These are phyloP conservation scores for Chaetothyriales sp. DNA, from an alignment of 2,329 filamentous ascomycete genomes.

Conservation along the genomic window DNA sequence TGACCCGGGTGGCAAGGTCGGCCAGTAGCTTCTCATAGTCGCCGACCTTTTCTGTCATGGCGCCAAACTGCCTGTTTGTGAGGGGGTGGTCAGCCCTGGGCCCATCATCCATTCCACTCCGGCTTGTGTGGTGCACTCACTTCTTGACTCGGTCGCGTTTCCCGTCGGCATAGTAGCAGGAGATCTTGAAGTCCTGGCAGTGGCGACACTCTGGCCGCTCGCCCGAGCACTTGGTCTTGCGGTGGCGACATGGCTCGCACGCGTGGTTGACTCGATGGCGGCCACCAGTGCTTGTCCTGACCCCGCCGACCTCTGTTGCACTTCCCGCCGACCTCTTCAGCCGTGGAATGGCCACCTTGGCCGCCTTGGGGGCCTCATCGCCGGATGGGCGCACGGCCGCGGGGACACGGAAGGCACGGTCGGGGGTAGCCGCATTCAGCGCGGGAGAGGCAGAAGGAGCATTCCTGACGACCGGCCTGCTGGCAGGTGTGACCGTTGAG, in stretches of 20 bases:
- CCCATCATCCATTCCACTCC: not conserved
- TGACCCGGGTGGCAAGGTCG: constrained; percentile 23
- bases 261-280: constrained; percentile 21
- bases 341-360: constrained; percentile 21
- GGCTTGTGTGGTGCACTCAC: constrained; percentile 18
- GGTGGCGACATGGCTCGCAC: constrained; percentile 27
- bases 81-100: not conserved
- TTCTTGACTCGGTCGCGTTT: constrained; percentile 30
- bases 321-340: constrained; percentile 15
- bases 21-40: constrained; percentile 28
- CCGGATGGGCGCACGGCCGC: constrained; percentile 8
- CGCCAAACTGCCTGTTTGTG: constrained; percentile 24
- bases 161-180: constrained; percentile 29
- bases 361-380: constrained; percentile 7
- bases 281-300: constrained; percentile 6
- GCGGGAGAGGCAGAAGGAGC: not conserved
- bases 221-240: constrained; percentile 32
- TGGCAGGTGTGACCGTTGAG: not conserved
- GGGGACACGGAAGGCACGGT: constrained; percentile 11
- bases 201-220: constrained; percentile 27
- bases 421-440: not conserved
- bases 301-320: constrained; percentile 6
- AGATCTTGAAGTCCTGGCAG: constrained; percentile 25
- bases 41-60: constrained; percentile 24
- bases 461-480: not conserved